phyloP scores from a whole-genome alignment of 192 early-diverging fungal genomes.

The Coemansia furcata region DNA sequence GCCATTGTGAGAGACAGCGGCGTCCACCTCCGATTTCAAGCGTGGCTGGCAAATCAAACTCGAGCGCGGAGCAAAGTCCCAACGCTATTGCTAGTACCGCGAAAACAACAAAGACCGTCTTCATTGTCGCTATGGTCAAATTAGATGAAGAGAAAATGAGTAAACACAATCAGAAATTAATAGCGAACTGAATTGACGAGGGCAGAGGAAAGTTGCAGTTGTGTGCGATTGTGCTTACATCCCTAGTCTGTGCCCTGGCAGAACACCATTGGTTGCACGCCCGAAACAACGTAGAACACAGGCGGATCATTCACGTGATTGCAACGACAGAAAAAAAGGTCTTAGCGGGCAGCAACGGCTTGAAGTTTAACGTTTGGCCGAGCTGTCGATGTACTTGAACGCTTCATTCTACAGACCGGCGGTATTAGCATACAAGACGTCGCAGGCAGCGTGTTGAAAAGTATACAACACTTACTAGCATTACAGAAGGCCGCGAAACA shows the following conservation, averaged over 20 bases:
- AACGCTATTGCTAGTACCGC: conserved; percentile 12
- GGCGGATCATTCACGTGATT: not conserved
- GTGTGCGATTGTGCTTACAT: not conserved
- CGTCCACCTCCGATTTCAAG: conserved; percentile 38
- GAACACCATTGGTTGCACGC: not conserved
- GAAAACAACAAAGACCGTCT: conserved; percentile 12
- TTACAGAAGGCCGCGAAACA: too few species aligned
- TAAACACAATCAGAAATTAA: not conserved
- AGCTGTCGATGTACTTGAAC: too few species aligned
- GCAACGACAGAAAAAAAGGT: too few species aligned
- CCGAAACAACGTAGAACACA: not conserved
- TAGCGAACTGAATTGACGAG: not conserved
- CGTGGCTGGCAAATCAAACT: conserved; percentile 74
- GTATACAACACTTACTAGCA: too few species aligned
- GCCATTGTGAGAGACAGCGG: conserved; percentile 78
- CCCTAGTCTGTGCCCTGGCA: not conserved
- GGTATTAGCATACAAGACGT: too few species aligned
- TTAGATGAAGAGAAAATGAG: not conserved
- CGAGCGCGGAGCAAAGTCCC: conserved; percentile 55
- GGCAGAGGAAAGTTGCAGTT: not conserved
- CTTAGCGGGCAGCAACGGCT: too few species aligned
- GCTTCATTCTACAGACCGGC: too few species aligned
- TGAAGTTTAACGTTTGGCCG: too few species aligned
- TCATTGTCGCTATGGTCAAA: conserved; percentile 15
- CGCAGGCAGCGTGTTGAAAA: too few species aligned